These are phyloP conservation scores for Alternaria triticina DNA, from an alignment of 2,329 filamentous ascomycete genomes.

Conservation along the genomic window DNA sequence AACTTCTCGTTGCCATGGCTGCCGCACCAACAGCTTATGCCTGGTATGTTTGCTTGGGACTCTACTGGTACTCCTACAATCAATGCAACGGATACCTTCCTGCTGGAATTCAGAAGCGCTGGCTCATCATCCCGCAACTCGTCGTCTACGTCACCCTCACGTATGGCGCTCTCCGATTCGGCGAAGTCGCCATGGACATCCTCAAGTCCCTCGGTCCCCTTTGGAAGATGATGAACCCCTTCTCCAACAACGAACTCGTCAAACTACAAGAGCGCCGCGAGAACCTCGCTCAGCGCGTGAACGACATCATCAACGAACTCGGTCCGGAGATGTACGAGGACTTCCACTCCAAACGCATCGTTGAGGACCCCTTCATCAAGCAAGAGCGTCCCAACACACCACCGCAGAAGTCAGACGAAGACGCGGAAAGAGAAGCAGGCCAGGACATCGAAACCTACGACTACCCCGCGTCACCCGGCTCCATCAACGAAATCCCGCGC, in stretches of 20 bases:
- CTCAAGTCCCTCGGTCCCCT: constrained; percentile 91
- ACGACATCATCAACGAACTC: constrained; percentile 90
- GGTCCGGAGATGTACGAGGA: constrained; percentile 98
- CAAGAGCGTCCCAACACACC: constrained; percentile 30
- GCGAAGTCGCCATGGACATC: constrained; percentile 99
- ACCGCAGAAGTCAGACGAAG: constrained; percentile 23
- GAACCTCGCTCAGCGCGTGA: constrained; percentile 80
- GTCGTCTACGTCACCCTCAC: constrained; percentile 86
- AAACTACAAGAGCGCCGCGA: constrained; percentile 76
- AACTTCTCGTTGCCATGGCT: constrained; percentile 49
- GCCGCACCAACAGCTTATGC: constrained; percentile 45
- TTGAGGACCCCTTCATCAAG: constrained; percentile 44
- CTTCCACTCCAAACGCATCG: constrained; percentile 57
- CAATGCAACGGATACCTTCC: constrained; percentile 84
- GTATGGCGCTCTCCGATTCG: constrained; percentile 91
- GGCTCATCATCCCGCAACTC: constrained; percentile 70
- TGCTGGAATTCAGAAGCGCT: constrained; percentile 73
- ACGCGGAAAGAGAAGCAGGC: constrained; percentile 20
- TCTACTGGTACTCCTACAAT: constrained; percentile 58
- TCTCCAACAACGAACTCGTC: constrained; percentile 81
- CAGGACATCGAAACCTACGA: constrained; percentile 34
- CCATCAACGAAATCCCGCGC: constrained; percentile 60
- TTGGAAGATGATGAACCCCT: constrained; percentile 82
- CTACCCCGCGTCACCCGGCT: constrained; percentile 31
- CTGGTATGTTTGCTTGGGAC: constrained; percentile 40